Conservation (phyloP, 257 asterid genomes). For the Ilex asprella region DNA sequence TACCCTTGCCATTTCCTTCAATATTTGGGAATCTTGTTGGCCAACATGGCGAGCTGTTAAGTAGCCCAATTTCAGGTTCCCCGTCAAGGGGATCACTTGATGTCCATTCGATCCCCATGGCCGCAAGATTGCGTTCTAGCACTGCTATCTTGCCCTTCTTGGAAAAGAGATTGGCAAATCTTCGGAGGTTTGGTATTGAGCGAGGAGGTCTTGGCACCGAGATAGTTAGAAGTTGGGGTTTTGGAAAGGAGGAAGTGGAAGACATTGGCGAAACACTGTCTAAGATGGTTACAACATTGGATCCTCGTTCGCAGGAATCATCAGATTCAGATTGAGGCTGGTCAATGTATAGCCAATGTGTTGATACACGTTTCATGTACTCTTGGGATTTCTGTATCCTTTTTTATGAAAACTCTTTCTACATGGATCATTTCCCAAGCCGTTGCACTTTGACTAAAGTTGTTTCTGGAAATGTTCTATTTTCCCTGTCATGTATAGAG, state of each 20-base stretch:
- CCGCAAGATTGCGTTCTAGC: constrained; percentile 81
- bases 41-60: constrained; percentile 56
- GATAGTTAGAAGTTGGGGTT: constrained; percentile 68
- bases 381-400: too few relatives aligned
- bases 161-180: constrained; percentile 54
- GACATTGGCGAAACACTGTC: constrained; percentile 72
- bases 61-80: constrained; percentile 28
- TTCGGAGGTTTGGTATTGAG: constrained; percentile 55
- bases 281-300: constrained; percentile 46
- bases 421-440: too few relatives aligned
- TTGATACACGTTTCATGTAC: too few relatives aligned
- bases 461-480: too few relatives aligned
- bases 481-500: too few relatives aligned
- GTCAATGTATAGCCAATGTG: too few relatives aligned
- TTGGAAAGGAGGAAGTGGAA: constrained; percentile 63
- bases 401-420: too few relatives aligned
- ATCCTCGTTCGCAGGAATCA: constrained; percentile 38
- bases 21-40: constrained; percentile 60
- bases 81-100: constrained; percentile 68
- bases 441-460: too few relatives aligned
- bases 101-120: constrained; percentile 83
- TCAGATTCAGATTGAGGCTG: constrained; percentile 63
- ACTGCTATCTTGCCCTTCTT: constrained; percentile 66
- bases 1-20: constrained; percentile 86
- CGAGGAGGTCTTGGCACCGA: constrained; percentile 65